Evolutionary conservation across 345 rosid species (phyloP), one percentile per base, ranked within the genome.

Genomic region (Carallia brachiata): DNA sequence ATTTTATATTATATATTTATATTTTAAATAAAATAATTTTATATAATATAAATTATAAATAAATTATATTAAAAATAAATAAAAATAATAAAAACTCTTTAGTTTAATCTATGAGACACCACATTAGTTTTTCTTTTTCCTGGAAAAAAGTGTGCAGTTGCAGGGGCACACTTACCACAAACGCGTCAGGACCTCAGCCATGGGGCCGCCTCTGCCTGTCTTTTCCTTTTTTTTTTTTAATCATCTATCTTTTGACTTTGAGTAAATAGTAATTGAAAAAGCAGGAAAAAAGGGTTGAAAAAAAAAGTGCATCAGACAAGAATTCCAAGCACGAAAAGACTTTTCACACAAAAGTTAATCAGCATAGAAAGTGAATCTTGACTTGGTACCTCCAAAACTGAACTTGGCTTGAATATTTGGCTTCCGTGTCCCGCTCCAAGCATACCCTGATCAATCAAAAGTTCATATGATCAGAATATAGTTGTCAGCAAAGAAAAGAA

Each of bases 381-480:
- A 52, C 58, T 52, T 48, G 54, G 68, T 73, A 84, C 93, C 93
- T 86, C 75, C 69, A 67, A 70, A 47, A 17, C 65, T 69, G 67
- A 69, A 68, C 78, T 36, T 70, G 62, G 72, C 68, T 73, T 78
- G 88, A 79, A 77, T 44, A 60, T 75, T 84, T 69, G 78, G 72
- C 66, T 68, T 75, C 82, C 76, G 64, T 70, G 83, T 66, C 83
- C 83, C 87, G 55, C 88, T 83, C 93, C 70, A 83, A n/a, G 85
- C 68, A 68, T 56, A 72, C 18, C 79, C 90, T 86, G 65, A 64
- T 76, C 65, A 81, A 47, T 60, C 18, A 59, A 62, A 62, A 23
- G 34, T 30, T 31, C 70, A 39, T 32, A 56, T 23, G 9, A 55
- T 63, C 66, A 62, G 18, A 30, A 34, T 36, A 32, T 54, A 7